A percentile compares a stretch with the other conserved stretches of the same genome.
phyloP scores from a whole-genome alignment of 805 yeast genomes.

The Candida sithepensis region DNA sequence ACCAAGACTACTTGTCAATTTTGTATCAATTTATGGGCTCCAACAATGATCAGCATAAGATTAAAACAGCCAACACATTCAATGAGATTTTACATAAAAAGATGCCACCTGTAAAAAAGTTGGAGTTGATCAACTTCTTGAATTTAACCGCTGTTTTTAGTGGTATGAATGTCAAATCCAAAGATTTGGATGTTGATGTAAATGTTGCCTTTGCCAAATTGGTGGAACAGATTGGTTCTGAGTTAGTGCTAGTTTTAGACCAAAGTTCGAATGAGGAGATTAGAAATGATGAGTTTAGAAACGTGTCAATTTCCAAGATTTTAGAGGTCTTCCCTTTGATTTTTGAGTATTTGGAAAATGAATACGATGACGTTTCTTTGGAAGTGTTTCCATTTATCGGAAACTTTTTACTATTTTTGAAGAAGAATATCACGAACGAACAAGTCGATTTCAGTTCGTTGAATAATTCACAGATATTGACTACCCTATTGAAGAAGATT shows the following conservation, averaged over 20 bases:
- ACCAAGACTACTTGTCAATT: conserved; percentile 50
- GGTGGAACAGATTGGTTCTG: conserved; percentile 69
- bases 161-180: conserved; percentile 34
- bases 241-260: conserved; percentile 67
- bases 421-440: conserved; percentile 44
- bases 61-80: conserved; percentile 54
- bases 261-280: conserved; percentile 35
- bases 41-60: conserved; percentile 40
- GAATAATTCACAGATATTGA: conserved; percentile 46
- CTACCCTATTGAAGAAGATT: conserved; percentile 62
- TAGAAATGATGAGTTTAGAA: conserved; percentile 36
- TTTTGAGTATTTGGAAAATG: conserved; percentile 69
- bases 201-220: conserved; percentile 70
- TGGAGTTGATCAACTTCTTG: conserved; percentile 65
- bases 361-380: conserved; percentile 81
- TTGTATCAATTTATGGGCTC: conserved; percentile 53
- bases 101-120: conserved; percentile 52
- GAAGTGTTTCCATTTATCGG: conserved; percentile 82
- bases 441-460: conserved; percentile 28
- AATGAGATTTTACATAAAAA: conserved; percentile 54
- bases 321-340: conserved; percentile 68
- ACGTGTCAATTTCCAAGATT: conserved; percentile 41
- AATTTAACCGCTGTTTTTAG: conserved; percentile 56
- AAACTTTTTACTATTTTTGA: conserved; percentile 66
- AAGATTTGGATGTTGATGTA: conserved; percentile 60